Evolutionary conservation across 495 filamentous ascomycete species (phyloP).

Genomic region (Tirmania nivea): DNA sequence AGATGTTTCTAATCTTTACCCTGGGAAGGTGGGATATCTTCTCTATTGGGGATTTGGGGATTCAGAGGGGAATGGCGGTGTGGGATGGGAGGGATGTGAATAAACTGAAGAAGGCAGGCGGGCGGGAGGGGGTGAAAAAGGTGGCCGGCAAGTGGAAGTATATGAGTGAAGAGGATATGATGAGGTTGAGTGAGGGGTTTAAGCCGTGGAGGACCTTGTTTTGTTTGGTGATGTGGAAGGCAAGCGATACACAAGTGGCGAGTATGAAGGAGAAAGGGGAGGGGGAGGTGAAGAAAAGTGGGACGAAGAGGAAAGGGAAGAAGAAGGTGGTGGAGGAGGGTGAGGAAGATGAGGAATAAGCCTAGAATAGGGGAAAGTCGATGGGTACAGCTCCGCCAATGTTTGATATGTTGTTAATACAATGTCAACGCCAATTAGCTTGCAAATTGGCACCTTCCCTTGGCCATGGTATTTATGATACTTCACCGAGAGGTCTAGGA

Average conservation of each 20-base stretch:
- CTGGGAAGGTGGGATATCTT: conserved; percentile 89
- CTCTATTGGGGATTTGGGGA: conserved; percentile 74
- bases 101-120: conserved; percentile 58
- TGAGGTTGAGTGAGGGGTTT: conserved; percentile 57
- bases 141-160: conserved; percentile 97
- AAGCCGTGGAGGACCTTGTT: conserved; percentile 53
- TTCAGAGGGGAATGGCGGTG: conserved; percentile 84
- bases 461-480: too few relatives aligned
- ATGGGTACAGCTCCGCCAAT: too few relatives aligned
- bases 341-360: not conserved
- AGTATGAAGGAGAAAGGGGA: conserved; percentile 28
- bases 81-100: conserved; percentile 35
- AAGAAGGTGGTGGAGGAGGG: not conserved
- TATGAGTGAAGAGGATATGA: conserved; percentile 83
- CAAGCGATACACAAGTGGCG: conserved; percentile 52
- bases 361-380: too few relatives aligned
- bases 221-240: conserved; percentile 81
- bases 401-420: too few relatives aligned
- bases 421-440: too few relatives aligned
- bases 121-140: conserved; percentile 86
- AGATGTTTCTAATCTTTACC: conserved; percentile 91
- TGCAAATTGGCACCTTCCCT: too few relatives aligned
- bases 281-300: not conserved
- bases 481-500: too few relatives aligned
- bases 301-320: not conserved